Conservation (phyloP, 2,329 filamentous ascomycete genomes). For the Lachnellula hyalina region DNA sequence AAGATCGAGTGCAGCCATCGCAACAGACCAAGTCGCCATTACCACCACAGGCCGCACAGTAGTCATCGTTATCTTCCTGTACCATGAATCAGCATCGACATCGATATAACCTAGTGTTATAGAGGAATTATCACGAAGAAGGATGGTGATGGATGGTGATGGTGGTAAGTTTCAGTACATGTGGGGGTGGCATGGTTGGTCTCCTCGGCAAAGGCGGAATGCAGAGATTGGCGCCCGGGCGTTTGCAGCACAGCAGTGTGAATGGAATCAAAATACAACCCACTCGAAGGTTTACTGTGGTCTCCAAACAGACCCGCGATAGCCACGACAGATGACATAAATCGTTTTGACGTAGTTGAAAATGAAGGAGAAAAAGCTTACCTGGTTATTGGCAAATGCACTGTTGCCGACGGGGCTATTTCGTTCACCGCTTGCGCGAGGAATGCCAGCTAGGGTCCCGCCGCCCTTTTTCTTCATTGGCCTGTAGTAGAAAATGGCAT, state of each 20-base stretch:
- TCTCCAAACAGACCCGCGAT: not conserved
- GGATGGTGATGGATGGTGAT: not conserved
- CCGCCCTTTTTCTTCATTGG: constrained; percentile 68
- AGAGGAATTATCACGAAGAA: constrained; percentile 5
- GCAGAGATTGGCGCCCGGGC: constrained; percentile 27
- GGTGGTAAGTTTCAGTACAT: constrained; percentile 19
- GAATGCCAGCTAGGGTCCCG: constrained; percentile 62
- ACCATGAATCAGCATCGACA: constrained; percentile 22
- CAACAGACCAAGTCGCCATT: constrained; percentile 87
- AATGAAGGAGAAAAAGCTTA: constrained; percentile 34
- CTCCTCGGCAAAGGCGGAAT: constrained; percentile 28
- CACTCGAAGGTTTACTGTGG: not conserved
- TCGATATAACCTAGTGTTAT: not conserved
- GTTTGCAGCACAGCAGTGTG: constrained; percentile 17
- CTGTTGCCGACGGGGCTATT: constrained; percentile 54
- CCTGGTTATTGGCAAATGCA: constrained; percentile 40
- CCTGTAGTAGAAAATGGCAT: constrained; percentile 38
- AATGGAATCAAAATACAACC: constrained; percentile 14
- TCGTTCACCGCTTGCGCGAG: constrained; percentile 59
- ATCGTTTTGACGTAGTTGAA: not conserved
- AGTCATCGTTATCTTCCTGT: constrained; percentile 77
- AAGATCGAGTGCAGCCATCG: constrained; percentile 84
- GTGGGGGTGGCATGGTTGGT: constrained; percentile 24
- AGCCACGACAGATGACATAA: not conserved
- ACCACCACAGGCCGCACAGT: constrained; percentile 79